Evolutionary conservation across 2,329 filamentous ascomycete species (phyloP).

Genomic region (Alternaria dauci): DNA sequence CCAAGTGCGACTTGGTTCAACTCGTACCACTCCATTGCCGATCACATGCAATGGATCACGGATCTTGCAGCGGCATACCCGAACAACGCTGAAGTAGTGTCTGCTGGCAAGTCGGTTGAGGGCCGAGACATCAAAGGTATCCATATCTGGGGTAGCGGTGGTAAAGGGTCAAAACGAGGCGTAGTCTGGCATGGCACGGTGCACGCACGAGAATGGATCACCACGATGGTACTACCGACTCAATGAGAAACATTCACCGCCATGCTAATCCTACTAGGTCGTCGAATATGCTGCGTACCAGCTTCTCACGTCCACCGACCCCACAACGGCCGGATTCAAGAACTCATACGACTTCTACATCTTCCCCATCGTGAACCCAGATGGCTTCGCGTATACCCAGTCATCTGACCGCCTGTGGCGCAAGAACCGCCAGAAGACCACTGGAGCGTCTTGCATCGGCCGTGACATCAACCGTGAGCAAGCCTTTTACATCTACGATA

Average conservation of each 20-base stretch:
- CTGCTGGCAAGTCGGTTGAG: conserved; percentile 46
- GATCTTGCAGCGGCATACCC: conserved; percentile 49
- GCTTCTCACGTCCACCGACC: conserved; percentile 44
- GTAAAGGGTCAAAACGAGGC: conserved; percentile 48
- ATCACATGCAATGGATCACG: conserved; percentile 45
- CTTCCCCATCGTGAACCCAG: conserved; percentile 52
- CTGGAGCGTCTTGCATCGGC: conserved; percentile 44
- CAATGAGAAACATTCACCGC: not conserved
- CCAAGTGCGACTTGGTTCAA: conserved; percentile 49
- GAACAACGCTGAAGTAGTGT: conserved; percentile 46
- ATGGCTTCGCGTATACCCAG: conserved; percentile 51
- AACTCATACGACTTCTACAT: conserved; percentile 73
- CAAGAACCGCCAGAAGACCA: conserved; percentile 49
- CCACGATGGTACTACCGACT: conserved; percentile 34
- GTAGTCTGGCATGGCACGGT: conserved; percentile 52
- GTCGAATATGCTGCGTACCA: conserved; percentile 50
- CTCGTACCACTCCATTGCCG: conserved; percentile 48
- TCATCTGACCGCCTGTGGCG: conserved; percentile 51
- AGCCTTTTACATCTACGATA: not conserved
- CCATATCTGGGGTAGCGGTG: conserved; percentile 51
- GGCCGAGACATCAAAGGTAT: conserved; percentile 51
- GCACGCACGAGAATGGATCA: conserved; percentile 51
- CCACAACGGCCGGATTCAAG: conserved; percentile 54
- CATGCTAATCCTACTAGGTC: conserved; percentile 23
- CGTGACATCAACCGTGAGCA: conserved; percentile 48